These are phyloP conservation scores for Ophiostoma pallidulum DNA, from an alignment of 2,329 filamentous ascomycete genomes.

Conservation along the genomic window DNA sequence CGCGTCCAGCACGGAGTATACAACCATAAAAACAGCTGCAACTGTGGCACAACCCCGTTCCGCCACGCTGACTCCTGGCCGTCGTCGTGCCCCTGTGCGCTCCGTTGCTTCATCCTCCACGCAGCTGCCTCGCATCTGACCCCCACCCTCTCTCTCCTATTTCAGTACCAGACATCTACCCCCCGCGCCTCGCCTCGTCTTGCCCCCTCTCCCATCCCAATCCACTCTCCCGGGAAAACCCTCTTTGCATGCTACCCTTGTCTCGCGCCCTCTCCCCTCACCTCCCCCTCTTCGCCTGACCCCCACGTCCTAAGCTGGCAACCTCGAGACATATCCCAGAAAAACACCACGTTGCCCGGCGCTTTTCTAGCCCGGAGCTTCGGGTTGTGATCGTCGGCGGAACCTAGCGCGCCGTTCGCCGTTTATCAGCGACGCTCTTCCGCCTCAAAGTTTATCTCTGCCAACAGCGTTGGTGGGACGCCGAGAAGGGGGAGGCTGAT, in stretches of 20 bases:
- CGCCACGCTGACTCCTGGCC: not conserved
- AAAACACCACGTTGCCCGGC: slow-evolving; percentile 5
- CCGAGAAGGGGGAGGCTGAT: too few relatives aligned
- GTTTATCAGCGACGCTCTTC: too few relatives aligned
- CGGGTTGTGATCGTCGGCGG: not conserved
- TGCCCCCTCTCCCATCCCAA: not conserved
- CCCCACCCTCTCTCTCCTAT: slow-evolving; percentile 1
- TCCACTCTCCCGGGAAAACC: not conserved
- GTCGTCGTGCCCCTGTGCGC: not conserved
- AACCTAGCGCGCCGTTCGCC: not conserved
- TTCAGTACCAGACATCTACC: not conserved
- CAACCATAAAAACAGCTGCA: not conserved
- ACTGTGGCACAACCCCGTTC: not conserved
- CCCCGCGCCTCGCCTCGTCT: too few relatives aligned
- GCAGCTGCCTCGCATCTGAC: not conserved
- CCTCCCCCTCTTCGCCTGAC: not conserved
- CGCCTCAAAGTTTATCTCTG: too few relatives aligned
- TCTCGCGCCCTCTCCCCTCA: not conserved
- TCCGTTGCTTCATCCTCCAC: not conserved
- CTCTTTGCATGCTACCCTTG: not conserved
- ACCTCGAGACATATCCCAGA: slow-evolving; percentile 2
- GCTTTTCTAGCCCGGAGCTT: not conserved
- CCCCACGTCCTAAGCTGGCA: slow-evolving; percentile 4
- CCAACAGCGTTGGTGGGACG: too few relatives aligned
- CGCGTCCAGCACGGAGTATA: too few relatives aligned